Base-by-base conservation (phyloP, 805 yeast genomes). In the Ogataea sp. region DNA sequence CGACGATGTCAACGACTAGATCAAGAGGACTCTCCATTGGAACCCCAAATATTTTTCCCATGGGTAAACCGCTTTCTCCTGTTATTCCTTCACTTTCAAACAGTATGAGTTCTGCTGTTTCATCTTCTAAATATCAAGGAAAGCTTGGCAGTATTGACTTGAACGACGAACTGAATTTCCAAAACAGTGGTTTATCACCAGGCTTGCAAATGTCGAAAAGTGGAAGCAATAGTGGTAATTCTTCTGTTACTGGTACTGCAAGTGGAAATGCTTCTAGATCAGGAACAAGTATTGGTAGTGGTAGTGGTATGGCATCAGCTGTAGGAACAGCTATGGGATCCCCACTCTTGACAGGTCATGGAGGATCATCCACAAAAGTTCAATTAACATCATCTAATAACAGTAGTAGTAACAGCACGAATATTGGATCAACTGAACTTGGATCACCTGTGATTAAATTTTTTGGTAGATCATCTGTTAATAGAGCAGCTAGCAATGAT, bases 371-470 rank as follows among this genome's bases (percentile, higher is more conserved):
- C n/a, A n/a, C n/a, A n/a, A n/a, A n/a, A n/a, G n/a, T n/a, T n/a
- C n/a, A n/a, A n/a, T n/a, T n/a, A n/a, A n/a, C n/a, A n/a, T n/a
- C n/a, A n/a, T n/a, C n/a, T n/a, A n/a, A n/a, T n/a, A n/a, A n/a
- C n/a, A n/a, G n/a, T n/a, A n/a, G n/a, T n/a, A n/a, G n/a, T n/a
- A n/a, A 29, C 33, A 24, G 2, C 38, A 36, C 17, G 6, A 20
- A 20, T 10, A 17, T 6, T 4, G 9, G 14, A 4, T 21, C 39
- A 10, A 17, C 41, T 6, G 48, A 43, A 5, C 23, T 40, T 3
- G 45, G 42, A 2, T 47, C 50, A n/a, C 53, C 61, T 3, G 61
- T 58, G 3, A 34, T 52, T 30, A 48, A 53, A 20, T 30, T 56
- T 20, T 37, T 56, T 10, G 51, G 52, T 27, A 54, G 48, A 36